phyloP scores from a whole-genome alignment of 139 green algal species.

The Chlorella sp. region DNA sequence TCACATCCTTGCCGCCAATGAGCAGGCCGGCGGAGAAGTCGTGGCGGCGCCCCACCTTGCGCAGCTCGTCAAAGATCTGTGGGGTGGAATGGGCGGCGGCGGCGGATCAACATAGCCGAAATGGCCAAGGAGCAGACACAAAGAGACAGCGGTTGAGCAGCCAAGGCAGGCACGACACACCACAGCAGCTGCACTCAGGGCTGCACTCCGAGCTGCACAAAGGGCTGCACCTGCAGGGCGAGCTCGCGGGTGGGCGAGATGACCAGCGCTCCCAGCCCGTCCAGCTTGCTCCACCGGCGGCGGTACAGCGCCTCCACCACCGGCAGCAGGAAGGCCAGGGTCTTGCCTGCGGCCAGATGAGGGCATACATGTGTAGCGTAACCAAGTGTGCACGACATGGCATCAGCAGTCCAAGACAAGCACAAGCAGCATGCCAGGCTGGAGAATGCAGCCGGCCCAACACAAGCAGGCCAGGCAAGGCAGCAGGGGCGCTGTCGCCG shows the following conservation, averaged over 20 bases:
- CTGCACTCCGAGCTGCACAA: too few species aligned
- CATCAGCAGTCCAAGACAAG: not conserved
- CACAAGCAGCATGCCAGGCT: too few species aligned
- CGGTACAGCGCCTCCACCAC: slow-evolving; percentile 93
- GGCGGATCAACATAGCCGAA: too few species aligned
- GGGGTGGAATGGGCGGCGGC: too few species aligned
- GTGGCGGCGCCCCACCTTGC: slow-evolving; percentile 84
- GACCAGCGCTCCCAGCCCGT: slow-evolving; percentile 94
- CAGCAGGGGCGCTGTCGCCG: not conserved
- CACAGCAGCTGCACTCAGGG: too few species aligned
- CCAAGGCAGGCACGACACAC: too few species aligned
- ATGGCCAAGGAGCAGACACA: too few species aligned
- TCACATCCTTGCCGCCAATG: slow-evolving; percentile 94
- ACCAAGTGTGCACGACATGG: not conserved
- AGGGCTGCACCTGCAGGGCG: slow-evolving; percentile 90
- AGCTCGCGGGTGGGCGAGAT: slow-evolving; percentile 97
- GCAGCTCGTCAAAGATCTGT: slow-evolving; percentile 95
- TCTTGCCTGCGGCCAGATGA: slow-evolving; percentile 80
- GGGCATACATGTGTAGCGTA: not conserved
- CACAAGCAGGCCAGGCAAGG: too few species aligned
- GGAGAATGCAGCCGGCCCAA: too few species aligned
- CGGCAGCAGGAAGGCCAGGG: slow-evolving; percentile 95
- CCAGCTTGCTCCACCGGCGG: slow-evolving; percentile 80
- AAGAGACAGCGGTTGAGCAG: too few species aligned
- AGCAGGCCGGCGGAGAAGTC: slow-evolving; percentile 90